Base-by-base conservation (phyloP, 139 green algal genomes). In the Chara braunii region DNA sequence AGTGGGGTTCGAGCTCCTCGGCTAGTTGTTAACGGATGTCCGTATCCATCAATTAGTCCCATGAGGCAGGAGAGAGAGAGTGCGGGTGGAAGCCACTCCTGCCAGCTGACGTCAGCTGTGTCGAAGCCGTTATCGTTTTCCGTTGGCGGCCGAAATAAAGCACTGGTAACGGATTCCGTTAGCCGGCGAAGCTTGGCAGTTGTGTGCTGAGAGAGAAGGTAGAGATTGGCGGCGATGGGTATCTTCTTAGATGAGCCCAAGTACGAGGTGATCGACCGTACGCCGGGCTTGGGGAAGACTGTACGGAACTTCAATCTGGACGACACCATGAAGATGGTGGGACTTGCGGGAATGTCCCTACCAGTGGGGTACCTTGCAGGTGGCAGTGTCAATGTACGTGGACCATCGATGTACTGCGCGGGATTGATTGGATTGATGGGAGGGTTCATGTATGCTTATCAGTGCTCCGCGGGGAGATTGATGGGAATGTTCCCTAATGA, bases 361-460 rank as follows among this genome's bases (percentile, higher is more conserved):
- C 60, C 60, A 12, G 33, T 70, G 18, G 60, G 60, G 14, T 70
- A 66, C 50, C 50, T 70, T 5, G 60, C 50, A 12, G 60, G 60
- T 11, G 60, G 43, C 2, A 69, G 60, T 6, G 43, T 11, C 43
- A 37, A 67, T 23, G 64, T 72, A 18, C 23, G 64, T 22, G 43
- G 23, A 0, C 64, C 64, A 14, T 48, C 26, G 37, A 73, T 73
- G 64, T 74, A 75, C 3, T 22, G 11, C 34, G 64, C 58, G 0
- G 64, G 61, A 2, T 75, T 70, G 1, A 28, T 73, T 9, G 64
- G 64, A 22, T 11, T 62, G 3, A 74, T 73, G 31, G 64, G 59
- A 9, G 64, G 64, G n/a, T 73, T 73, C 60, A 68, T 71, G 32
- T 70, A 69, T 12, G 64, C 64, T 34, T 72, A 75, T 31, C 64